Evolutionary conservation across 164 flowering plant species (phyloP).

Genomic region (Pachysandra terminalis): DNA sequence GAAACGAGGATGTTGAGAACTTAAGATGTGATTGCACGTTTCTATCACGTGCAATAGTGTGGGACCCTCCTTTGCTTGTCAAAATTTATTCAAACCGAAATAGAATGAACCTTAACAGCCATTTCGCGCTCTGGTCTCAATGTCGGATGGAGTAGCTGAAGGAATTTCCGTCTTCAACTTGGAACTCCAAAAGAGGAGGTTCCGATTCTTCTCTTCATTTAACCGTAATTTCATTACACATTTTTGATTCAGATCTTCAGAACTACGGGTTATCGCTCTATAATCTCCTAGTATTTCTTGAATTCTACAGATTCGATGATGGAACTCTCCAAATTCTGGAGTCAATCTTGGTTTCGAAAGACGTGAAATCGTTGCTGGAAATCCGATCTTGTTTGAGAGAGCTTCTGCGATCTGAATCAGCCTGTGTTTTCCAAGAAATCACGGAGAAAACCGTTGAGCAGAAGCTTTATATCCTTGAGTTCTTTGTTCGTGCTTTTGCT

Average conservation of each 20-base stretch:
- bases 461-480: constrained; percentile 62
- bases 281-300: background rate
- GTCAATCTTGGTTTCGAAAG: constrained; percentile 45
- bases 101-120: background rate
- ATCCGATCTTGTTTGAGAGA: constrained; percentile 35
- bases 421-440: constrained; percentile 38
- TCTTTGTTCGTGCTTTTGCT: constrained; percentile 76
- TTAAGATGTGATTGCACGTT: no score
- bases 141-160: constrained; percentile 6
- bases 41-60: no score
- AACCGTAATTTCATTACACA: background rate
- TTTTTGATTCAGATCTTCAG: background rate
- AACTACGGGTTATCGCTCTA: background rate
- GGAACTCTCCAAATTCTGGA: constrained; percentile 57
- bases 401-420: constrained; percentile 47
- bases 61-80: no score
- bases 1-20: no score
- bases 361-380: constrained; percentile 40
- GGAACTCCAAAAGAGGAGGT: constrained; percentile 48
- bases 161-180: constrained; percentile 42
- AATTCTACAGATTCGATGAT: constrained; percentile 52
- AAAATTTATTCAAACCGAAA: background rate
- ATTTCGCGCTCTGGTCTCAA: background rate
- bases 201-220: background rate
- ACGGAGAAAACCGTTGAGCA: constrained; percentile 36